Evolutionary conservation across 2,329 filamentous ascomycete genomes (phyloP).

Genomic region (Aspergillus quadrilineatus): DNA sequence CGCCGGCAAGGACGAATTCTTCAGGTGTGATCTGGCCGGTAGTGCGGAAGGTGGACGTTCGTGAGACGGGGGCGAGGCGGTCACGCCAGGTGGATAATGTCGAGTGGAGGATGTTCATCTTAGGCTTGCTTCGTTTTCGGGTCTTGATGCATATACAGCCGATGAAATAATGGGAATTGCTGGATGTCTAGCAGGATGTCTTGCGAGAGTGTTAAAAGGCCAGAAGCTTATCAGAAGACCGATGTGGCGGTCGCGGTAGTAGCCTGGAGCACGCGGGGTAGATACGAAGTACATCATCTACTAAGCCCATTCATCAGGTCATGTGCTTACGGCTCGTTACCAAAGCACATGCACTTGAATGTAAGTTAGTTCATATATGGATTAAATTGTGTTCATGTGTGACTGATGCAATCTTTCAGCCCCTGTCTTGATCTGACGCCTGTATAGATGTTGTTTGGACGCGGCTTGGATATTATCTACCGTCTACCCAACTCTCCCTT

Average conservation of each 20-base stretch:
- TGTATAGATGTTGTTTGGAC: not conserved
- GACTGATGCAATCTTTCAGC: not conserved
- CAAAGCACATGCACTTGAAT: conserved; percentile 4
- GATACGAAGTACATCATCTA: conserved; percentile 8
- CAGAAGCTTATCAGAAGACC: conserved; percentile 14
- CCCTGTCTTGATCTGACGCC: not conserved
- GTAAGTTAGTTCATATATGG: not conserved
- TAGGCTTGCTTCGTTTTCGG: not conserved
- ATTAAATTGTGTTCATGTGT: not conserved
- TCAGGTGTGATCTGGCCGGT: conserved; percentile 96
- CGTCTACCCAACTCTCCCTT: not conserved
- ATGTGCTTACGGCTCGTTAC: conserved; percentile 21
- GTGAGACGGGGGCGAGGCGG: conserved; percentile 81
- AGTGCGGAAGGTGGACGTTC: conserved; percentile 88
- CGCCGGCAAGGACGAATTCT: conserved; percentile 91
- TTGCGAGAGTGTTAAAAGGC: not conserved
- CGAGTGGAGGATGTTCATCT: conserved; percentile 84
- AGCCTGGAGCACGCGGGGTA: conserved; percentile 20
- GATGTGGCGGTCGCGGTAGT: conserved; percentile 18
- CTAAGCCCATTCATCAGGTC: not conserved
- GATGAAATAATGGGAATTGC: not conserved
- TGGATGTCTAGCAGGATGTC: not conserved
- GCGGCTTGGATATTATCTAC: not conserved
- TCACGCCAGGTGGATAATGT: conserved; percentile 90
- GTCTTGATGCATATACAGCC: not conserved